These are phyloP conservation scores for Xerocomellus dryophilus DNA, from an alignment of 768 basidiomycete species.

Conservation along the genomic window DNA sequence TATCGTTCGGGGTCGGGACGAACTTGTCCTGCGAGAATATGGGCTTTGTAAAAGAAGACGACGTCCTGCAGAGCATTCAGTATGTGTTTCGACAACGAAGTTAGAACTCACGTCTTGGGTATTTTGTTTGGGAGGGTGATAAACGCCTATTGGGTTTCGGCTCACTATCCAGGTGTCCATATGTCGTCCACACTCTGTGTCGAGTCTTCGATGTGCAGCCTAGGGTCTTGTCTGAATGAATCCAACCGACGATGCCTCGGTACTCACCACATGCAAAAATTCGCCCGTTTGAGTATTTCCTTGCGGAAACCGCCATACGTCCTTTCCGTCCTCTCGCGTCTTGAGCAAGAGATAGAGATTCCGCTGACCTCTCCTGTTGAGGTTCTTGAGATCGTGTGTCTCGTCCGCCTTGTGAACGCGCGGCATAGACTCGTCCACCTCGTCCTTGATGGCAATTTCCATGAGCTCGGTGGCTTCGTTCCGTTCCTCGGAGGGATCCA, in stretches of 20 bases:
- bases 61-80: slow-evolving; percentile 45
- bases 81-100: not conserved
- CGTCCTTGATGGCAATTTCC: slow-evolving; percentile 55
- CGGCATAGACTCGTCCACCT: slow-evolving; percentile 60
- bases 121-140: slow-evolving; percentile 46
- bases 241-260: not conserved
- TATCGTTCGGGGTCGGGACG: slow-evolving; percentile 51
- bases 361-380: slow-evolving; percentile 80
- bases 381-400: slow-evolving; percentile 59
- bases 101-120: slow-evolving; percentile 36
- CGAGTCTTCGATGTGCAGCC: slow-evolving; percentile 73
- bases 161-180: slow-evolving; percentile 97
- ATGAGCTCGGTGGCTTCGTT: slow-evolving; percentile 52
- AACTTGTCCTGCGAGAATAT: slow-evolving; percentile 87
- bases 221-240: slow-evolving; percentile 24
- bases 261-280: slow-evolving; percentile 70
- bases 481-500: slow-evolving; percentile 41
- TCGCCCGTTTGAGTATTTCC: slow-evolving; percentile 61
- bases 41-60: slow-evolving; percentile 91
- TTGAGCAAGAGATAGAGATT: slow-evolving; percentile 87
- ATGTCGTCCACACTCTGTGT: slow-evolving; percentile 66
- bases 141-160: slow-evolving; percentile 80
- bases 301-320: slow-evolving; percentile 81
- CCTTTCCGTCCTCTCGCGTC: slow-evolving; percentile 41
- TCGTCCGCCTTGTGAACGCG: slow-evolving; percentile 61